A percentile compares a stretch with the other conserved stretches of the same genome.
phyloP scores from a whole-genome alignment of 257 asterid genomes.

The Ehretia macrophylla region DNA sequence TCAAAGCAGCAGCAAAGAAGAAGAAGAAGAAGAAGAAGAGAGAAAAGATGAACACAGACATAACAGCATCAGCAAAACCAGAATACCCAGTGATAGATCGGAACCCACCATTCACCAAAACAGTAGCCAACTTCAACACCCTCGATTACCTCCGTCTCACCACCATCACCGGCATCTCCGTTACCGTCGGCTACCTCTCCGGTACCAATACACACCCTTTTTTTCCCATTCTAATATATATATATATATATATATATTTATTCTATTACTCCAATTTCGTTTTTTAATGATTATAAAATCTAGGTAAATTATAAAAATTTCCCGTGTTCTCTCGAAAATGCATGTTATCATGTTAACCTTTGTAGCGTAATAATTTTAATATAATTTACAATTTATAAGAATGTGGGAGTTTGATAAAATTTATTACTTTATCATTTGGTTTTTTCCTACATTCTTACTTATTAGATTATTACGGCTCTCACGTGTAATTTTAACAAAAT shows the following conservation, averaged over 20 bases:
- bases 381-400: no score
- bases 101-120: conserved; percentile 82
- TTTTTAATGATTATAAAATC: no score
- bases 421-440: no score
- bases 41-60: conserved; percentile 66
- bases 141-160: conserved; percentile 89
- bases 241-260: not conserved
- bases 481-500: no score
- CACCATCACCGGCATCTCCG: conserved; percentile 84
- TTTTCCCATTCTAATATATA: not conserved
- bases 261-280: not conserved
- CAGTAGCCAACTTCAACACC: conserved; percentile 73
- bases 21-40: not conserved
- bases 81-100: conserved; percentile 91
- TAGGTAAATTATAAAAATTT: not conserved
- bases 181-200: conserved; percentile 94
- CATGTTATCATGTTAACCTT: no score
- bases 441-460: no score
- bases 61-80: conserved; percentile 87
- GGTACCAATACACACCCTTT: conserved; percentile 31
- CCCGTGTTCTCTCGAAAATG: no score
- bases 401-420: no score
- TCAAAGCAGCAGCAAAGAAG: not conserved
- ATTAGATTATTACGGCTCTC: no score
- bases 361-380: no score